Base-by-base conservation (phyloP, 2,329 filamentous ascomycete species). In the Drechslerella stenobrocha region DNA sequence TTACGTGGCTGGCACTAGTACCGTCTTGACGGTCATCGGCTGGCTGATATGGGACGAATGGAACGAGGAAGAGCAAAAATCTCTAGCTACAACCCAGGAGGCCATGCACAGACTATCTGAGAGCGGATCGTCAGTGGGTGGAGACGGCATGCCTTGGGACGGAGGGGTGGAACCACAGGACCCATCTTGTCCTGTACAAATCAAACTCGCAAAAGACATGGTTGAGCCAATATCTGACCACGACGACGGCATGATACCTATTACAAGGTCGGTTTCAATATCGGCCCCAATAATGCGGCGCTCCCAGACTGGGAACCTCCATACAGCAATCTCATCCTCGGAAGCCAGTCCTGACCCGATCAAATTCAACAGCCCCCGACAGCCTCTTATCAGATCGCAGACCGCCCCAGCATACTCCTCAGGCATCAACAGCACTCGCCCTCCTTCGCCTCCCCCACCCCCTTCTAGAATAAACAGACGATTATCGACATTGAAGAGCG, bases 401-500 rank as follows among this genome's bases (percentile, higher is more conserved):
- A 73, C 48, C 60, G 72, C 71, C 72, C 74, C 66, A 72, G 71
- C 48, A 73, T 75, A 45, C 71, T 76, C 40, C 72, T 74, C 13
- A 77, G 76, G 70, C 72, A 74, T n/a, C 75, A 73, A 46, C 67
- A 77, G 77, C 5, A 73, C 76, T 0, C 72, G 76, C 70, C 73
- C 24, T 72, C 75, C 2, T 71, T 76, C 51, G 72, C 83, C 18
- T 82, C 83, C 3, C 78, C 80, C 2, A 77, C 82, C 37, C n/a
- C 40, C 46, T 1, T 51, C 44, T 44, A 45, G 55, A 46, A 84
- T 82, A 70, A 82, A 84, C 69, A 82, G 85, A 69, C 81, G 85
- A 2, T 76, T 96, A 2, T 85, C 87, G 30, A 96, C 93, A 0
- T 85, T 91, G 72, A 97, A 97, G 77, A 96, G 91, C 0, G 91